These are phyloP conservation scores for Kickxella alabastrina DNA, from an alignment of 192 early-diverging fungal species.

Conservation along the genomic window DNA sequence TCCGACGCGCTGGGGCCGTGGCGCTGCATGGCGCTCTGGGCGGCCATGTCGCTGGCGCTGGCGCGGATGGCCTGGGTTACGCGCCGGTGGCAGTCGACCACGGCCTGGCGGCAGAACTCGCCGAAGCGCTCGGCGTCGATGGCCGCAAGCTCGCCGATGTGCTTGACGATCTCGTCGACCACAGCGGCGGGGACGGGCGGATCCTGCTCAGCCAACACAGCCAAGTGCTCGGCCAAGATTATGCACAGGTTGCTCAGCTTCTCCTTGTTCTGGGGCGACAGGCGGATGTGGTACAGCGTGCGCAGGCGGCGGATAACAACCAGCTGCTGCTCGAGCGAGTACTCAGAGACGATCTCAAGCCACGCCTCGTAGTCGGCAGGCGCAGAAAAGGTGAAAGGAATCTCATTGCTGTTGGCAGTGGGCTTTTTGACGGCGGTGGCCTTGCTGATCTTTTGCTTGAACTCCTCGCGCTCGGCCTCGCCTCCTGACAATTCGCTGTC, in stretches of 20 bases:
- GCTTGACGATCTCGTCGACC: conserved; percentile 56
- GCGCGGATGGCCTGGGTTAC: conserved; percentile 26
- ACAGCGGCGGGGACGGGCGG: conserved; percentile 50
- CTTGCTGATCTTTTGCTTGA: conserved; percentile 41
- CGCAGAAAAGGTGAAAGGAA: conserved; percentile 83
- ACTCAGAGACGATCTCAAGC: conserved; percentile 58
- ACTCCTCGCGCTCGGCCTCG: conserved; percentile 55
- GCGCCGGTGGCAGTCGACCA: conserved; percentile 56
- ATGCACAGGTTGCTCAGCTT: conserved; percentile 66
- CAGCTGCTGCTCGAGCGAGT: conserved; percentile 64
- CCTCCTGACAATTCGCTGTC: conserved; percentile 6
- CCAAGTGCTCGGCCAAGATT: conserved; percentile 68
- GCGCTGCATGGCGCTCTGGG: conserved; percentile 3
- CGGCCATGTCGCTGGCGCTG: conserved; percentile 8
- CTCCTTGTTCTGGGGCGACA: conserved; percentile 74
- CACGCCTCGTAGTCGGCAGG: conserved; percentile 73
- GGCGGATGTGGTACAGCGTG: conserved; percentile 76
- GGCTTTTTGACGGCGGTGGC: background rate
- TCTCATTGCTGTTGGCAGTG: conserved; percentile 30
- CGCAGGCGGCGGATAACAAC: conserved; percentile 79
- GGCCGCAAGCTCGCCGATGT: conserved; percentile 63
- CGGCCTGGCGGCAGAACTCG: conserved; percentile 51
- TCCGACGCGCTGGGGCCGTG: background rate
- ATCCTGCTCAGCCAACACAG: conserved; percentile 59
- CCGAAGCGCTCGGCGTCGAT: conserved; percentile 59